Base-by-base conservation (phyloP, 164 flowering plant species). In the Macadamia integrifolia region DNA sequence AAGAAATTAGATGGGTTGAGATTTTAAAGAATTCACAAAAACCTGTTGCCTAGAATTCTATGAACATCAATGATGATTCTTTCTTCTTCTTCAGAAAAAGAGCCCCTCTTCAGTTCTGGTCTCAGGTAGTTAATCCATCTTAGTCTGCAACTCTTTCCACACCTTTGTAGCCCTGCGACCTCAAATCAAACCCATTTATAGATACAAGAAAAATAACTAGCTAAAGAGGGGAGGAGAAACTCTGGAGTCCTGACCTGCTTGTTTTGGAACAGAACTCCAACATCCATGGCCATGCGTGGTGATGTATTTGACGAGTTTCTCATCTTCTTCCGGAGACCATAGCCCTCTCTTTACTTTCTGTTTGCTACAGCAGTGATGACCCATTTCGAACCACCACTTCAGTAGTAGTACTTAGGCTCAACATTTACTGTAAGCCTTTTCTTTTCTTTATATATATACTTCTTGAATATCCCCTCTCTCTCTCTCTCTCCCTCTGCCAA, bases 321-420 rank as follows among this genome's bases (percentile, higher is more conserved):
- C 84, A 66, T 81, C 81, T 78, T 81, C 84, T 50, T 81, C 84
- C 17, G 84, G 84, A 55, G 84, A 81, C 84, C 84, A 81, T 31
- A 81, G 56, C 13, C 84, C 84, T 67, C 80, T 78, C 73, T 76
- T 81, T 7, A 81, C 81, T 50, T 81, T 81, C 77, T 81, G 84
- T 58, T 76, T 81, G 81, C 74, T 75, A 68, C 83, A 80, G 66
- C 83, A 80, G 60, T 72, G 79, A 67, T 80, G 83, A 32, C 79
- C 77, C 79, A 79, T 79, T 63, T 65, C 71, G 32, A 18, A 9
- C 66, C 23, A 53, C 18, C 13, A 17, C 57, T 17, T 53, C 57
- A 49, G 15, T 10, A 2, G 50, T 23, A 35, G 40, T 5, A 35
- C 9, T 49, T 4, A 49, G 53, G 40, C 40, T 49, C 53, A 49